phyloP scores from a whole-genome alignment of 2,329 filamentous ascomycete genomes.

The Colletotrichum ledebouriae region DNA sequence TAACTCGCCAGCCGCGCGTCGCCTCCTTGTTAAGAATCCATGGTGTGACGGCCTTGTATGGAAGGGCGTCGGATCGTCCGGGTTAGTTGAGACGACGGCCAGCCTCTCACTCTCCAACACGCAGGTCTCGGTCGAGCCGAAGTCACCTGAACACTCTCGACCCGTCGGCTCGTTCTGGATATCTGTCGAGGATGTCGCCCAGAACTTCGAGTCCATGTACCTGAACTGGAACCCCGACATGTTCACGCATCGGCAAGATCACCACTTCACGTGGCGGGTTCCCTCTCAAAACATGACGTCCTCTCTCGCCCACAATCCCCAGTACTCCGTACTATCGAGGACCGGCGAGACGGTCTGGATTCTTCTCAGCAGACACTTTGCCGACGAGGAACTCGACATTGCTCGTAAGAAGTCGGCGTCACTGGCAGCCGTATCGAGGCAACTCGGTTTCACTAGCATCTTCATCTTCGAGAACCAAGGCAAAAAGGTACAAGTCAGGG shows the following conservation, averaged over 20 bases:
- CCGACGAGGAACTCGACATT: slow-evolving; percentile 73
- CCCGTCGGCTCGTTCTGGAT: slow-evolving; percentile 91
- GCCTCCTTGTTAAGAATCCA: slow-evolving; percentile 92
- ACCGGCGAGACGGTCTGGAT: slow-evolving; percentile 80
- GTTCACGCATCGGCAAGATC: slow-evolving; percentile 85
- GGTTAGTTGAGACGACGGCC: slow-evolving; percentile 17
- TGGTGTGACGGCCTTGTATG: slow-evolving; percentile 88
- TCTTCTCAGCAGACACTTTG: slow-evolving; percentile 87
- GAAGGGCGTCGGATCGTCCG: slow-evolving; percentile 62
- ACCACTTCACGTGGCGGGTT: slow-evolving; percentile 88
- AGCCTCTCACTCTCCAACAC: slow-evolving; percentile 9
- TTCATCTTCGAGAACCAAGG: slow-evolving; percentile 83
- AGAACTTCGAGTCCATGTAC: slow-evolving; percentile 96
- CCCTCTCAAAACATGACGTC: slow-evolving; percentile 63
- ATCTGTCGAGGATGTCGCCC: slow-evolving; percentile 85
- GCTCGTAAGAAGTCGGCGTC: slow-evolving; percentile 59
- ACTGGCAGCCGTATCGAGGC: slow-evolving; percentile 61
- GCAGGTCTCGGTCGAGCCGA: slow-evolving; percentile 38
- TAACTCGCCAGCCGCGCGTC: slow-evolving; percentile 68
- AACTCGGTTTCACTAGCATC: slow-evolving; percentile 87
- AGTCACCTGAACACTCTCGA: slow-evolving; percentile 45
- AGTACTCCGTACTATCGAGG: slow-evolving; percentile 76
- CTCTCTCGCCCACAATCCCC: slow-evolving; percentile 75
- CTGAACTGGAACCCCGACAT: slow-evolving; percentile 95
- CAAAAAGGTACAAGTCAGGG: slow-evolving; percentile 78